Conservation (phyloP, 768 basidiomycete genomes). For the Thelephora ganbajun region DNA sequence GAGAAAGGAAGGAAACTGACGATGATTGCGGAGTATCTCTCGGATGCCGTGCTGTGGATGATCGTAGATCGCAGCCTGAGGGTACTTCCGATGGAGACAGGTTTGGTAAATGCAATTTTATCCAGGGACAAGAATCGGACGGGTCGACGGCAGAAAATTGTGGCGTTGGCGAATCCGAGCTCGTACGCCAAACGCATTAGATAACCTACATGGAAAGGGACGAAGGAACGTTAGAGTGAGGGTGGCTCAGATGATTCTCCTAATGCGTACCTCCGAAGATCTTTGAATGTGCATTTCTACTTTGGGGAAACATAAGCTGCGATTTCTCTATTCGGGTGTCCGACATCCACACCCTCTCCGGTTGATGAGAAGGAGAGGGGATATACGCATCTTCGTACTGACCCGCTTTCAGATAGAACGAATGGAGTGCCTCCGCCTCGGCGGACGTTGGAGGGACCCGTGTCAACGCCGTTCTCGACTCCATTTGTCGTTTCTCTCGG, state of each 20-base stretch:
- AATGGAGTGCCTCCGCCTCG: slow-evolving; percentile 58
- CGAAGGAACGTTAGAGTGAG: neutral
- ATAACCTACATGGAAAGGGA: slow-evolving; percentile 19
- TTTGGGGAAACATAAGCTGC: slow-evolving; percentile 77
- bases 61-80: slow-evolving; percentile 61
- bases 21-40: slow-evolving; percentile 38
- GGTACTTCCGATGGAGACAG: slow-evolving; percentile 77
- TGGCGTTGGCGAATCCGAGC: slow-evolving; percentile 64
- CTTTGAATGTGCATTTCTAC: slow-evolving; percentile 64
- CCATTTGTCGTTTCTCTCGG: slow-evolving; percentile 40
- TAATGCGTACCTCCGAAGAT: slow-evolving; percentile 51
- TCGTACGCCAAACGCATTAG: slow-evolving; percentile 62
- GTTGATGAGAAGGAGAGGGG: neutral
- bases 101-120: slow-evolving; percentile 63
- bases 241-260: neutral
- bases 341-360: slow-evolving; percentile 56
- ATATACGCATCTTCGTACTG: slow-evolving; percentile 21
- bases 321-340: slow-evolving; percentile 57
- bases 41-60: slow-evolving; percentile 38
- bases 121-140: slow-evolving; percentile 69
- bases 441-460: slow-evolving; percentile 60
- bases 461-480: slow-evolving; percentile 44
- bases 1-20: slow-evolving; percentile 25
- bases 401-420: slow-evolving; percentile 49
- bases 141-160: slow-evolving; percentile 49